Conservation (phyloP, 306 rosid species). For the Acacia crassicarpa region DNA sequence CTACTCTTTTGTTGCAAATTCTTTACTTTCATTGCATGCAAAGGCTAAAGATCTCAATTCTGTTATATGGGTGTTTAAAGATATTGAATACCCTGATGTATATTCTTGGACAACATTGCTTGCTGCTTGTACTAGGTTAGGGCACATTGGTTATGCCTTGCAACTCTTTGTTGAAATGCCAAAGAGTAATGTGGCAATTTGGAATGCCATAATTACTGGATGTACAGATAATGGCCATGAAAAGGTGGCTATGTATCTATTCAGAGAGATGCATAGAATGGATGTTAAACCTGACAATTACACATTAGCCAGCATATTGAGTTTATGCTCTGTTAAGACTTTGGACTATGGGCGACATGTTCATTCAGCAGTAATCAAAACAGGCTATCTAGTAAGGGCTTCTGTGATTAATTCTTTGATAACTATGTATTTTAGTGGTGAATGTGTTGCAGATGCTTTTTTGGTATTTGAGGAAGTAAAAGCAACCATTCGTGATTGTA, state of each 20-base stretch:
- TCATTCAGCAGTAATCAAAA: slow-evolving; percentile 54
- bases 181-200: slow-evolving; percentile 45
- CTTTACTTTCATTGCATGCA: slow-evolving; percentile 64
- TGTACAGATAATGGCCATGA: slow-evolving; percentile 39
- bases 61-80: slow-evolving; percentile 39
- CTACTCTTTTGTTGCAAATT: slow-evolving; percentile 62
- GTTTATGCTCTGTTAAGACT: slow-evolving; percentile 46
- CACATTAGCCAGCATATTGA: slow-evolving; percentile 63
- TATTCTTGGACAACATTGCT: slow-evolving; percentile 78
- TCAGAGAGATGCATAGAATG: slow-evolving; percentile 52
- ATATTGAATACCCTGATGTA: slow-evolving; percentile 50
- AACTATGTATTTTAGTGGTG: slow-evolving; percentile 64
- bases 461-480: slow-evolving; percentile 58
- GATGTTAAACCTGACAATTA: slow-evolving; percentile 58
- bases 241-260: slow-evolving; percentile 45
- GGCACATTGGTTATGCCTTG: slow-evolving; percentile 40
- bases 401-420: slow-evolving; percentile 72
- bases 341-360: slow-evolving; percentile 65
- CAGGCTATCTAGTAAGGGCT: slow-evolving; percentile 50
- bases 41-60: slow-evolving; percentile 48
- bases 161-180: slow-evolving; percentile 60
- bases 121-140: slow-evolving; percentile 55
- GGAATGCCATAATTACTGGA: slow-evolving; percentile 80
- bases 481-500: slow-evolving; percentile 41
- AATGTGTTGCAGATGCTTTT: slow-evolving; percentile 48